A percentile compares a stretch with the other conserved stretches of the same genome.
Evolutionary conservation across 2,329 filamentous ascomycete genomes (phyloP).

Genomic region (Epichloe amarillans): DNA sequence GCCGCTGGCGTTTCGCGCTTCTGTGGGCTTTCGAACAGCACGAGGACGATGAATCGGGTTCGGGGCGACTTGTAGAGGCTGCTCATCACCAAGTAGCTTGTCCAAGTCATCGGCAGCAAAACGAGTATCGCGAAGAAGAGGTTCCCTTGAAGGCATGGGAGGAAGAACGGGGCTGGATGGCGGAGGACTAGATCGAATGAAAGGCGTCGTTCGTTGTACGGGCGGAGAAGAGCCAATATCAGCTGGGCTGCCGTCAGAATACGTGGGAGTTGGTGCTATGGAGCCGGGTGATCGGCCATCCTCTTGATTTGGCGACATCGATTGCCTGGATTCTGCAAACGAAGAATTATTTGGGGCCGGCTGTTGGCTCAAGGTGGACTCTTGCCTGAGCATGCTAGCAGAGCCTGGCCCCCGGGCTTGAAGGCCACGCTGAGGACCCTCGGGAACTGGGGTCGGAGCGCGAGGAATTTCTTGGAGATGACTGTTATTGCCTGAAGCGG

Average conservation of each 20-base stretch:
- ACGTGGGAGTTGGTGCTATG: conserved; percentile 35
- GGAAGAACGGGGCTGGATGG: conserved; percentile 70
- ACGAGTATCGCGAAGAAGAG: conserved; percentile 57
- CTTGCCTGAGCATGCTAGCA: conserved; percentile 36
- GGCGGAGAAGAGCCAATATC: conserved; percentile 88
- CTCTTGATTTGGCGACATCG: conserved; percentile 31
- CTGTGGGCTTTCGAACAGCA: conserved; percentile 10
- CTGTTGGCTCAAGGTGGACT: conserved; percentile 44
- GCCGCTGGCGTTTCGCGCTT: conserved; percentile 22
- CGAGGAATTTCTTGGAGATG: conserved; percentile 62
- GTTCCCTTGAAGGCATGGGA: conserved; percentile 46
- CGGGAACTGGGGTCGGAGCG: conserved; percentile 64
- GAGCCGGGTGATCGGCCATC: conserved; percentile 43
- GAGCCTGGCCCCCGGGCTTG: conserved; percentile 18
- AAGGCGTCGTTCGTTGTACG: conserved; percentile 49
- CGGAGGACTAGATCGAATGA: conserved; percentile 45
- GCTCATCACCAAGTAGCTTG: conserved; percentile 53
- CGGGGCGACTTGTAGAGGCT: conserved; percentile 26
- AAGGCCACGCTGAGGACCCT: conserved; percentile 17
- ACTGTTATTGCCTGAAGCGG: conserved; percentile 20
- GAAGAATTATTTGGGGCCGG: conserved; percentile 34
- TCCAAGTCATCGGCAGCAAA: conserved; percentile 72
- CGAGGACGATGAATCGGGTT: conserved; percentile 13
- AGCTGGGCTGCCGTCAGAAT: conserved; percentile 55
- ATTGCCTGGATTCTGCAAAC: conserved; percentile 24